A percentile compares a stretch with the other conserved stretches of the same genome.
phyloP scores from a whole-genome alignment of 2,329 filamentous ascomycete species.

The Aureobasidium sp. region DNA sequence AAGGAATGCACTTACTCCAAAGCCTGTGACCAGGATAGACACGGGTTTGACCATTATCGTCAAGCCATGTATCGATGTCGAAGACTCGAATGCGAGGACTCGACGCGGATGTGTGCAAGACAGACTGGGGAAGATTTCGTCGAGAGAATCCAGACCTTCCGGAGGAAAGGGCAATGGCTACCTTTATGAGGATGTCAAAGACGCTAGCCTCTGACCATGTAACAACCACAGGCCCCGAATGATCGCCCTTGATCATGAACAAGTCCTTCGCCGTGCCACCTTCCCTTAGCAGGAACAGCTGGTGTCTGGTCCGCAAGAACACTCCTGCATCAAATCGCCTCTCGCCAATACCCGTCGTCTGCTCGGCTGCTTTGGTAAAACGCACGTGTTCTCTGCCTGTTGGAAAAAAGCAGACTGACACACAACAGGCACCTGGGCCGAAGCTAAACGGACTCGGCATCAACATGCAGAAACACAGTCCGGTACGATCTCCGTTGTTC shows the following conservation, averaged over 20 bases:
- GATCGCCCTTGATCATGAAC: neutral
- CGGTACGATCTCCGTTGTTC: neutral
- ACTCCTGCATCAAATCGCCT: neutral
- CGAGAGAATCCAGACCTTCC: neutral
- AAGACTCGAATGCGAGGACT: neutral
- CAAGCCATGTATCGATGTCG: neutral
- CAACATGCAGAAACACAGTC: neutral
- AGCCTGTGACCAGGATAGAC: conserved; percentile 40
- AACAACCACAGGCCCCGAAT: neutral
- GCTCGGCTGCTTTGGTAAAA: neutral
- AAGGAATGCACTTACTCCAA: conserved; percentile 32
- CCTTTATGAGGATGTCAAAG: neutral
- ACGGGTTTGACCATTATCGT: conserved; percentile 27
- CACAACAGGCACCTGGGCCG: neutral
- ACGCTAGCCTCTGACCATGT: neutral
- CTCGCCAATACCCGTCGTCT: neutral
- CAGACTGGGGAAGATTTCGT: neutral
- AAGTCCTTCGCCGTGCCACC: neutral
- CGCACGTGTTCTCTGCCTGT: neutral
- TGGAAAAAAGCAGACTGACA: neutral
- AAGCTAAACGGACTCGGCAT: neutral
- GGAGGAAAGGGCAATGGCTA: neutral
- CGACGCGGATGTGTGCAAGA: neutral
- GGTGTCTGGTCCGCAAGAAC: neutral
- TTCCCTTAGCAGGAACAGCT: neutral